Percentiles rank a stretch among this genome's conserved stretches.
Conservation (phyloP, 768 basidiomycete species). For the Pleurotus cornucopiae region DNA sequence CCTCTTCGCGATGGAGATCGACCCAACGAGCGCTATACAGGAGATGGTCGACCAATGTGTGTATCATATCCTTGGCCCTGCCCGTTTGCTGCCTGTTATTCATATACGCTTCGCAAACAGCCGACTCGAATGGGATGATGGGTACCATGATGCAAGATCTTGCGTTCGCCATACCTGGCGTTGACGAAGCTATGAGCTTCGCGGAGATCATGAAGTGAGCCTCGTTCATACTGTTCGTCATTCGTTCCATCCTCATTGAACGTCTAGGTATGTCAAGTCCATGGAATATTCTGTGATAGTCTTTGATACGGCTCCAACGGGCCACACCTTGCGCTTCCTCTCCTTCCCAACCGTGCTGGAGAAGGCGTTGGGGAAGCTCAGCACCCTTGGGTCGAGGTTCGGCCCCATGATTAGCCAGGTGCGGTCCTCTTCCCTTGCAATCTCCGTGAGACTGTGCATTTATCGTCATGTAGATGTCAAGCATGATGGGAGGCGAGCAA, state of each 20-base stretch:
- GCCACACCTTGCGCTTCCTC: slow-evolving; percentile 95
- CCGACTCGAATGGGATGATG: slow-evolving; percentile 92
- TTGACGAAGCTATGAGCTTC: slow-evolving; percentile 99
- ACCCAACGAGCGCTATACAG: slow-evolving; percentile 95
- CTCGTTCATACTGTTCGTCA: background rate
- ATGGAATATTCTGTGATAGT: slow-evolving; percentile 99
- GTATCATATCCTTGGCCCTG: slow-evolving; percentile 13
- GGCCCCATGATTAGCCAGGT: slow-evolving; percentile 95
- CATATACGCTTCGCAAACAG: slow-evolving; percentile 28
- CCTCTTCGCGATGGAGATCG: slow-evolving; percentile 98
- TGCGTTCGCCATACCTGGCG: slow-evolving; percentile 98
- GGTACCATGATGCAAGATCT: slow-evolving; percentile 99
- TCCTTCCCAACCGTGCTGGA: slow-evolving; percentile 99
- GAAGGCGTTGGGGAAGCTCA: slow-evolving; percentile 94
- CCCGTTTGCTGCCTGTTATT: no score
- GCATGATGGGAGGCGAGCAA: slow-evolving; percentile 91
- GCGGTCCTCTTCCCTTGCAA: slow-evolving; percentile 1
- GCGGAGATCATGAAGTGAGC: slow-evolving; percentile 97
- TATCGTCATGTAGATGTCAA: slow-evolving; percentile 64
- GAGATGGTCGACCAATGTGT: slow-evolving; percentile 98
- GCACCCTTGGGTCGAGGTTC: slow-evolving; percentile 88
- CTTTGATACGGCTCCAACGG: slow-evolving; percentile 98
- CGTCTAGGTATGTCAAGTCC: slow-evolving; percentile 90
- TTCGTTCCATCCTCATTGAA: slow-evolving; percentile 1
- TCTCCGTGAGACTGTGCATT: background rate